phyloP scores from a whole-genome alignment of 2,329 filamentous ascomycete genomes.

The Ceratocystis colombiana region DNA sequence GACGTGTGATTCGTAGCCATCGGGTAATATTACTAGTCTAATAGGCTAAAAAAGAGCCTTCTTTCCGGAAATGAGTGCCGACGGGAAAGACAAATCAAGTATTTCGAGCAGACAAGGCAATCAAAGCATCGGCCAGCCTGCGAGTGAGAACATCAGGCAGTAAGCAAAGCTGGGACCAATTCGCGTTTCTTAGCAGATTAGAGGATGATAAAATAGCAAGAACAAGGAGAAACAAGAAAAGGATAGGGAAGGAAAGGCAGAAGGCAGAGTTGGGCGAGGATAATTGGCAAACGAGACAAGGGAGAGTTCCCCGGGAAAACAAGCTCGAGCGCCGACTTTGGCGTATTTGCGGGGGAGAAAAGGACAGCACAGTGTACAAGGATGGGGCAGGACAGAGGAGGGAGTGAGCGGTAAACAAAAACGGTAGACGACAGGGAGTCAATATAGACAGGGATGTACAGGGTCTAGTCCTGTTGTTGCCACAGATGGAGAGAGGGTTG shows the following conservation, averaged over 20 bases:
- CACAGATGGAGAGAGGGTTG: background rate
- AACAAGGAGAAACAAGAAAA: background rate
- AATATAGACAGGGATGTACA: constrained; percentile 8
- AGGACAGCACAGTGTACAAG: constrained; percentile 5
- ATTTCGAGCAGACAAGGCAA: background rate
- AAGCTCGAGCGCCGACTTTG: constrained; percentile 1
- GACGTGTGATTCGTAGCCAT: background rate
- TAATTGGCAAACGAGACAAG: background rate
- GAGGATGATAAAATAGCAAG: background rate
- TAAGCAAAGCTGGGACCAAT: background rate
- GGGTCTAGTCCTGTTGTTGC: constrained; percentile 3
- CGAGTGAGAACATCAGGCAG: background rate
- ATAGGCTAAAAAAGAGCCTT: background rate
- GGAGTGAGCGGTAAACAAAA: background rate
- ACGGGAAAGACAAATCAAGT: background rate
- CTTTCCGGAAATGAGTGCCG: constrained; percentile 10
- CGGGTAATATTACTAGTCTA: background rate
- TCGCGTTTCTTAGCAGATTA: background rate
- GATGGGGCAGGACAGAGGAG: constrained; percentile 1
- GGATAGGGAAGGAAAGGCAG: background rate
- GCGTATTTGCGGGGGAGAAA: constrained; percentile 18
- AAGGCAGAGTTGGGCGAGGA: background rate
- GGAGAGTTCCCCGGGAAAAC: constrained; percentile 9
- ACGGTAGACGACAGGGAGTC: background rate
- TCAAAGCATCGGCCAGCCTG: background rate